These are phyloP conservation scores for Cercospora zeae-maydis DNA, from an alignment of 2,329 filamentous ascomycete genomes.

Conservation along the genomic window DNA sequence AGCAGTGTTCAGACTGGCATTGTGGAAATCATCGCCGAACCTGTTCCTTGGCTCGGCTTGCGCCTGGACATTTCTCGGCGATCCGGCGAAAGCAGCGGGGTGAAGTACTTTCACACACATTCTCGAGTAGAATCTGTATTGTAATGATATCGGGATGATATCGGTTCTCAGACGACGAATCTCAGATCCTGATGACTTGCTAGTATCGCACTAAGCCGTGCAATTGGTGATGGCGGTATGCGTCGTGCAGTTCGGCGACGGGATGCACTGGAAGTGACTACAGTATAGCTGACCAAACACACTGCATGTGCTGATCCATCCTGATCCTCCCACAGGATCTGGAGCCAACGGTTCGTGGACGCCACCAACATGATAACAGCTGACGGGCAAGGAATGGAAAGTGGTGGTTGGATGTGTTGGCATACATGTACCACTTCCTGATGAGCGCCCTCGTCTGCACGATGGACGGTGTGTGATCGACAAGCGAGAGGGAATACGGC, in stretches of 20 bases:
- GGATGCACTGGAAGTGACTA: neutral
- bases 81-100: neutral
- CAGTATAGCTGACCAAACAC: neutral
- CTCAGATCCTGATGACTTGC: no score
- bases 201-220: no score
- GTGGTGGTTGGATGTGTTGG: neutral
- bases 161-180: no score
- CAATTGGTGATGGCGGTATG: no score
- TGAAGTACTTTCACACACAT: no score
- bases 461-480: no score
- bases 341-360: neutral
- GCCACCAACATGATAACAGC: neutral
- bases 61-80: neutral
- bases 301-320: neutral
- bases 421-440: neutral
- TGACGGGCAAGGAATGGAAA: neutral
- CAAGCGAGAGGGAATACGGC: no score
- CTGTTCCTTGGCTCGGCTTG: neutral
- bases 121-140: no score
- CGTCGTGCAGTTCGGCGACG: neutral
- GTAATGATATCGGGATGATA: no score
- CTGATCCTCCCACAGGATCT: neutral
- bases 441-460: neutral
- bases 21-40: no score
- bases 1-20: no score